Percentiles rank a stretch among this genome's conserved stretches.
phyloP scores from a whole-genome alignment of 331 rosid species.

The Pyracantha coccinea region DNA sequence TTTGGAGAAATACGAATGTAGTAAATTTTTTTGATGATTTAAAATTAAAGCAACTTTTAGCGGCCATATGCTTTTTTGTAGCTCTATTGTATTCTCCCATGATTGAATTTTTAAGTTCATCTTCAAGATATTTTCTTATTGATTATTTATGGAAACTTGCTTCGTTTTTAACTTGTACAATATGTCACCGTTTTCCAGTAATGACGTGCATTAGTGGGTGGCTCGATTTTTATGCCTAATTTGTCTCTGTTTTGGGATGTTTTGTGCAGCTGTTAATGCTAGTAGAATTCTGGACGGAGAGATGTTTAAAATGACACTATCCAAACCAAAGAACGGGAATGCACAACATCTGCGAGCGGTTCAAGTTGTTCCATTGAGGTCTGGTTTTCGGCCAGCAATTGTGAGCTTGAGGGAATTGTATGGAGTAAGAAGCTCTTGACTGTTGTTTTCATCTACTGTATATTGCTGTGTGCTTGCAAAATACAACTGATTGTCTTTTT shows the following conservation, averaged over 20 bases:
- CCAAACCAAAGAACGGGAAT: constrained; percentile 47
- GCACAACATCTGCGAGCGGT: constrained; percentile 40
- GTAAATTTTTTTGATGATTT: no score
- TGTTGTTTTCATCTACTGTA: neutral
- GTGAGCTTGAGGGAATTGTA: constrained; percentile 39
- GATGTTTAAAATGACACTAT: constrained; percentile 43
- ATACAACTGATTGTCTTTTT: neutral
- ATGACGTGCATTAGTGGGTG: neutral
- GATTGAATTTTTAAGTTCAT: neutral
- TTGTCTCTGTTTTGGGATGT: neutral
- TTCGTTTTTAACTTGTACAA: neutral
- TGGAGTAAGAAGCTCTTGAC: constrained; percentile 17
- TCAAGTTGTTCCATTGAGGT: constrained; percentile 41
- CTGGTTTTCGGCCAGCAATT: constrained; percentile 45
- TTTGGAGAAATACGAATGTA: neutral
- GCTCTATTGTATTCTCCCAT: neutral
- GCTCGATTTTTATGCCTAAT: neutral
- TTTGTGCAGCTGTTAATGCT: constrained; percentile 29
- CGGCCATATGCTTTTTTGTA: no score
- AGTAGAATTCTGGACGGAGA: constrained; percentile 58
- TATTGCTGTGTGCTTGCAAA: neutral
- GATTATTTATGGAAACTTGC: neutral
- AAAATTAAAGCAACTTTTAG: no score
- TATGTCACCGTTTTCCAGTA: neutral
- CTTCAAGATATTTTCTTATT: neutral